Percentiles rank a stretch among this genome's conserved stretches.
Conservation (phyloP, 106 monocot genomes). For the Platanthera zijinensis region DNA sequence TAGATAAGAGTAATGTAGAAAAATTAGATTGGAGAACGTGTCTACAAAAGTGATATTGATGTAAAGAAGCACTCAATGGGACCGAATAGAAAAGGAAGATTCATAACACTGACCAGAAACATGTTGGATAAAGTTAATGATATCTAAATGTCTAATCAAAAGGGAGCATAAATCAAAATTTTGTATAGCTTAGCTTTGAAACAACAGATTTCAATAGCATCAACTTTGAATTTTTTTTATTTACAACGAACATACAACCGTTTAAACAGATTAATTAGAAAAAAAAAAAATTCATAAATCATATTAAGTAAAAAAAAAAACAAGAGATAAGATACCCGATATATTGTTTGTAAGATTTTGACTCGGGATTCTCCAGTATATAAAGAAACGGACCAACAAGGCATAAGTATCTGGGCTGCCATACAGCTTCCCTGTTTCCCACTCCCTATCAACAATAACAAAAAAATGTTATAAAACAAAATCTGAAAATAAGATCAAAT, state of each 20-base stretch:
- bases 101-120: no score
- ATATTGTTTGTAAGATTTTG: conserved; percentile 77
- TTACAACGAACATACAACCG: not conserved
- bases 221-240: not conserved
- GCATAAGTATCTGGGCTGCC: conserved; percentile 83
- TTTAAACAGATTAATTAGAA: not conserved
- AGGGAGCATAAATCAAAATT: no score
- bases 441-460: conserved; percentile 57
- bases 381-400: conserved; percentile 92
- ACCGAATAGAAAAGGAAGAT: no score
- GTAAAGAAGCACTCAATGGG: no score
- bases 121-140: no score
- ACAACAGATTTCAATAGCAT: not conserved
- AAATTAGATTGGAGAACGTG: no score
- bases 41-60: no score
- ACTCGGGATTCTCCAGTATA: conserved; percentile 68
- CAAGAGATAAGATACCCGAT: conserved; percentile 45
- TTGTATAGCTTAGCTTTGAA: not conserved
- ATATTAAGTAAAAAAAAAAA: not conserved
- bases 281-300: not conserved
- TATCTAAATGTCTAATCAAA: no score
- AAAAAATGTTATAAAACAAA: not conserved
- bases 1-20: no score
- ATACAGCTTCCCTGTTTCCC: conserved; percentile 90
- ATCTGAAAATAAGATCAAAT: conserved; percentile 1